Base-by-base conservation (phyloP, 768 basidiomycete genomes). In the Harrya chromipes region DNA sequence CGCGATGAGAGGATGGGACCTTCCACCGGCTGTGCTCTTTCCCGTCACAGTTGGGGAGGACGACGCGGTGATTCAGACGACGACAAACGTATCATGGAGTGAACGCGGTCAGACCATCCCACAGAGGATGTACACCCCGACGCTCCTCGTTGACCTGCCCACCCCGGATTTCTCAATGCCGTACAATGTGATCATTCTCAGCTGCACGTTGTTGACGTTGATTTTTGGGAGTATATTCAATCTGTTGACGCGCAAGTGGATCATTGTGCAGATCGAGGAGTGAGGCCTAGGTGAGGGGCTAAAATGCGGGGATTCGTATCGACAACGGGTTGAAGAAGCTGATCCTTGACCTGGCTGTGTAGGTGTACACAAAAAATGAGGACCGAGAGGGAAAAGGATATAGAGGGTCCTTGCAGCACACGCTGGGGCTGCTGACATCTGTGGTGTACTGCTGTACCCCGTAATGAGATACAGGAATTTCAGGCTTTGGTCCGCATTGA, bases 121-220 rank as follows among this genome's bases (percentile, higher is more conserved):
- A 4, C 38, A 50, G 35, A 60, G 85, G 39, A 77, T 97, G 40
- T 95, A 95, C 67, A 93, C 91, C 2, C 75, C 82, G 0, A 78
- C 85, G 9, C 76, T 95, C 21, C 81, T 98, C 33, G 82, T 94
- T 39, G 92, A 94, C 66, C 79, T 97, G n/a, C 87, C 95, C n/a
- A 93, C 92, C 31, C 97, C 95, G 0, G 97, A 98, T 67, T 98
- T 98, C 66, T 94, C 90, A 68, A 98, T 98, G 97, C 97, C 97
- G 1, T 98, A 98, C 73, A 99, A 98, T 71, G 95, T 98, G 40
- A 97, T 98, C 69, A 97, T 97, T 61, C 87, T 98, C 75, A 93
- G 82, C 50, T 91, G 87, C 63, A 93, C 92, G 10, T 73, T 97
- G 36, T 79, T 97, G 45, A 93, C 94, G 40, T 82, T 97, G 55